Conservation (phyloP, 345 rosid species). For the Eucalyptus tenuipes region DNA sequence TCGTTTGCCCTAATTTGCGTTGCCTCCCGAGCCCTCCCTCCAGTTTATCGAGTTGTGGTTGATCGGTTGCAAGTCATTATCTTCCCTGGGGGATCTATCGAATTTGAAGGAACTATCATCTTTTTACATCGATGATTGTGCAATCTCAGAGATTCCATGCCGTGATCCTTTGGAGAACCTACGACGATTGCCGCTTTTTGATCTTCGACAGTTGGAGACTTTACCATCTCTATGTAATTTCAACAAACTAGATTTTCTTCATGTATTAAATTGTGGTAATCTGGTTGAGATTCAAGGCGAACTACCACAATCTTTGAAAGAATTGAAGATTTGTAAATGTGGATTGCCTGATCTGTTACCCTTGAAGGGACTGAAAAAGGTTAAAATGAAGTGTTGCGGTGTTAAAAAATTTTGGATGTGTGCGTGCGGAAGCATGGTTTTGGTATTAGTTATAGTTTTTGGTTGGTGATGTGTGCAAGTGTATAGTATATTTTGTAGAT, state of each 20-base stretch:
- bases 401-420: no score
- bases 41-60: no score
- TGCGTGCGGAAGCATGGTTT: no score
- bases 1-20: no score
- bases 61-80: rapidly evolving
- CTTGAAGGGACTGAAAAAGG: neutral
- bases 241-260: rapidly evolving
- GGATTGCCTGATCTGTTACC: neutral
- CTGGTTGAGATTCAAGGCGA: neutral
- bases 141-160: neutral
- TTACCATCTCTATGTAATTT: neutral
- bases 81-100: neutral
- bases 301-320: neutral
- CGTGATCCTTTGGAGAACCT: neutral
- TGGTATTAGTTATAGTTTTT: no score
- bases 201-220: rapidly evolving
- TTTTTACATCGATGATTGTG: rapidly evolving
- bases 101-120: neutral
- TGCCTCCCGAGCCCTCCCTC: neutral
- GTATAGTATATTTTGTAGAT: no score
- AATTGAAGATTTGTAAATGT: rapidly evolving
- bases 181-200: rapidly evolving
- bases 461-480: no score
- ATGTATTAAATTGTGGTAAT: rapidly evolving
- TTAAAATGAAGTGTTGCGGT: rapidly evolving